A percentile compares a stretch with the other conserved stretches of the same genome.
Evolutionary conservation across 306 rosid genomes (phyloP).

Genomic region (Quercus robur): DNA sequence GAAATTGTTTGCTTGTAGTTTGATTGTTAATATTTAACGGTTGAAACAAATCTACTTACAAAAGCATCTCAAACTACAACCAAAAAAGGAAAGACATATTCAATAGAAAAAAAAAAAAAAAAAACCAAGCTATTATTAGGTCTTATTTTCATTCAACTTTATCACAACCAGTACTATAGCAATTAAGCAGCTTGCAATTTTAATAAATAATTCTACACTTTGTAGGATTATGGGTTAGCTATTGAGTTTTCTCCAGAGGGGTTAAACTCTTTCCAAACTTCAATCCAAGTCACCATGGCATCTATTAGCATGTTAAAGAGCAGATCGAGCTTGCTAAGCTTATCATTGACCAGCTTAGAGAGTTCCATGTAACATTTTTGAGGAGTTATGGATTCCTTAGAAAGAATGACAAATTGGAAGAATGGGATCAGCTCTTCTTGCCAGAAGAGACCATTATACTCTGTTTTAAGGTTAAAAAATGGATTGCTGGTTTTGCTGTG

Average conservation of each 20-base stretch:
- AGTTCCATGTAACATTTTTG: conserved; percentile 79
- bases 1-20: too few relatives aligned
- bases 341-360: conserved; percentile 76
- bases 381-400: conserved; percentile 66
- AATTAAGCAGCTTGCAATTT: too few relatives aligned
- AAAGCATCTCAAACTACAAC: too few relatives aligned
- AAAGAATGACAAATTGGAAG: conserved; percentile 59
- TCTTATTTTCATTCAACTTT: too few relatives aligned
- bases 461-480: conserved; percentile 79
- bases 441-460: conserved; percentile 87
- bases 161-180: too few relatives aligned
- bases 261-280: conserved; percentile 82
- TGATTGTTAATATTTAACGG: too few relatives aligned
- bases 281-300: conserved; percentile 92
- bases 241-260: conserved; percentile 32
- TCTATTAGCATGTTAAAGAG: conserved; percentile 72
- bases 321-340: conserved; percentile 57
- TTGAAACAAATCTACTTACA: too few relatives aligned
- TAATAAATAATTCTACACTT: conserved; percentile 21
- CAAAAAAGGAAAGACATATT: too few relatives aligned
- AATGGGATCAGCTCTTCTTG: conserved; percentile 86
- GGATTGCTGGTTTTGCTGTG: conserved; percentile 98
- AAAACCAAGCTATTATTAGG: too few relatives aligned
- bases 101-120: too few relatives aligned
- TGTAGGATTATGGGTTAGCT: conserved; percentile 29